A percentile compares a stretch with the other conserved stretches of the same genome.
phyloP scores from a whole-genome alignment of 2,329 filamentous ascomycete genomes.

The Trichoderma arundinaceum region DNA sequence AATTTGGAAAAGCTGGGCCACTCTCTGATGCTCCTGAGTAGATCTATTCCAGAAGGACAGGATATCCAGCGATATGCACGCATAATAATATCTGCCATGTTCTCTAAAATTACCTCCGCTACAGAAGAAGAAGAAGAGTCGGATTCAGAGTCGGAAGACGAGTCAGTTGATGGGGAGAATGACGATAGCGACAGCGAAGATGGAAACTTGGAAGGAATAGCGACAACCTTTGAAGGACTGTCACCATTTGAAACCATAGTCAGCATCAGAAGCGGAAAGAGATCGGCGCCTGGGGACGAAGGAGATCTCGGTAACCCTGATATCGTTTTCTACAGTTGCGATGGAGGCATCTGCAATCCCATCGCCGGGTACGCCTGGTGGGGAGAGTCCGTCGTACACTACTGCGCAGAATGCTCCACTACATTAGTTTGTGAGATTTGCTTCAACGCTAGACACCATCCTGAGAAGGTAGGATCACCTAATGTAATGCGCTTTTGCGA shows the following conservation, averaged over 20 bases:
- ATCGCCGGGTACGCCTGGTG: conserved; percentile 33
- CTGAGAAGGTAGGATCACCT: conserved; percentile 18
- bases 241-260: neutral
- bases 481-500: conserved; percentile 33
- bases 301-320: conserved; percentile 29
- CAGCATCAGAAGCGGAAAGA: conserved; percentile 1
- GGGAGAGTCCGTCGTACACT: conserved; percentile 33
- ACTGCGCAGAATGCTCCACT: conserved; percentile 36
- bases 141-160: neutral
- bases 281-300: conserved; percentile 13
- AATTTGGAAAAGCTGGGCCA: conserved; percentile 34
- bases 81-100: conserved; percentile 38
- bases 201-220: conserved; percentile 1
- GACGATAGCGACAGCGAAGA: conserved; percentile 11
- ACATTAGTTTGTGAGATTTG: conserved; percentile 37
- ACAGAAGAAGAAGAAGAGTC: neutral
- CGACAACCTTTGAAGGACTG: neutral
- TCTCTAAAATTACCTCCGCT: conserved; percentile 35
- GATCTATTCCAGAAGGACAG: conserved; percentile 27
- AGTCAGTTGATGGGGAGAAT: conserved; percentile 20
- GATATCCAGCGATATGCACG: conserved; percentile 34
- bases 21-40: conserved; percentile 34
- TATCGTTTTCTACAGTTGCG: conserved; percentile 23
- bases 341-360: conserved; percentile 33
- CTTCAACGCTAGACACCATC: conserved; percentile 30